Base-by-base conservation (phyloP, 345 rosid species). In the Dimocarpus longan region DNA sequence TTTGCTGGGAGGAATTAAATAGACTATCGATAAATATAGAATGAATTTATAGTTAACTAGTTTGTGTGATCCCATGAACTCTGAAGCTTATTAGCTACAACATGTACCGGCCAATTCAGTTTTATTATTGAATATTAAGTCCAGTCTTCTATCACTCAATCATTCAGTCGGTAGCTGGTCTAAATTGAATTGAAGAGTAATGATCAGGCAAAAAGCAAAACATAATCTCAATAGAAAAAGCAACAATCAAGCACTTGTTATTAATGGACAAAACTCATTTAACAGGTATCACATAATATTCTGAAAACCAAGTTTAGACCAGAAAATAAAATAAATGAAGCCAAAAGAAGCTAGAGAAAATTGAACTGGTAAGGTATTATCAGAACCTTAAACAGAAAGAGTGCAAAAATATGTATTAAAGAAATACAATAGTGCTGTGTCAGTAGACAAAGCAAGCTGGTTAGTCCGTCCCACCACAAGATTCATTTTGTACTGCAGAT, bases 11-110 rank as follows among this genome's bases (percentile, higher is more conserved):
- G 37, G 50, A 76, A 24, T 76, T 76, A 50, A 24, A 48, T 19
- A 66, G 6, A 65, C 71, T 8, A 65, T 28, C 62, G 65, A 63
- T 21, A 65, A 65, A 21, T 21, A 75, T 48, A n/a, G 22, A 46
- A 15, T 50, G 39, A 66, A 48, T 63, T 75, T 48, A 76, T 65
- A 65, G 71, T 28, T 66, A 54, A 32, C 28, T 12, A 37, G 48
- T 66, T 37, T 39, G 16, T 19, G 50, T 28, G 39, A 76, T 48
- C 48, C 15, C 72, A 66, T 66, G 18, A 66, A 76, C 39, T 66
- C 56, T 37, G 79, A 76, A 76, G 79, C 79, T 76, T 37, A 76
- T 76, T 76, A 76, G 72, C 70, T 65, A 10, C 6, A 64, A 28
- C 32, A 44, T 16, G 28, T 19, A 46, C 78, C 70, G 46, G 9